Percentiles rank a stretch among this genome's conserved stretches.
Conservation (phyloP, 108 stramenopile genomes). For the Chaetoceros muelleri region DNA sequence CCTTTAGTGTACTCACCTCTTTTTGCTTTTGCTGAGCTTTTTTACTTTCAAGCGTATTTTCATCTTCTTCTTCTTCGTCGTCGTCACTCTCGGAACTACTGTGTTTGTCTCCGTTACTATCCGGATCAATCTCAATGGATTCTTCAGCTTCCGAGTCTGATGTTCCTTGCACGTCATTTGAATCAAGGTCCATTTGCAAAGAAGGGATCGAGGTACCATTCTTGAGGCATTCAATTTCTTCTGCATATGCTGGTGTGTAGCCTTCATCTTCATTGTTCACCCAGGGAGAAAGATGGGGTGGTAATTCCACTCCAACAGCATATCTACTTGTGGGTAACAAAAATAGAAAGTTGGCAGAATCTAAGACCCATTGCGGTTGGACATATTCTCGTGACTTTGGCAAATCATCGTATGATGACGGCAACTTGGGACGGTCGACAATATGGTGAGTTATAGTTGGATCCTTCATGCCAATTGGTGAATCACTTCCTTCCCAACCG, state of each 20-base stretch:
- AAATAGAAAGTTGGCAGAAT: conserved; percentile 89
- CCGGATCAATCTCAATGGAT: conserved; percentile 14
- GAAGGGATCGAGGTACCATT: conserved; percentile 48
- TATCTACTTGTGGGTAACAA: conserved; percentile 81
- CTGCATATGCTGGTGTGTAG: conserved; percentile 93
- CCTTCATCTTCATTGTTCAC: conserved; percentile 97
- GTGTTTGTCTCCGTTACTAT: conserved; percentile 18
- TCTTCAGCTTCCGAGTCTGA: conserved; percentile 9
- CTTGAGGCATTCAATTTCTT: conserved; percentile 86
- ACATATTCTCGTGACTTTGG: conserved; percentile 87
- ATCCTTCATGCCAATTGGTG: conserved; percentile 74
- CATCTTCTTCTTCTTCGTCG: conserved; percentile 29
- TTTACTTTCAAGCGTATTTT: conserved; percentile 33
- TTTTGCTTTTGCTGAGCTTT: conserved; percentile 24
- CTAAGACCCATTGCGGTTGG: conserved; percentile 98
- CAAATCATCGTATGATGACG: conserved; percentile 37
- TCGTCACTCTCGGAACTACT: conserved; percentile 15
- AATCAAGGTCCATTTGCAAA: conserved; percentile 12
- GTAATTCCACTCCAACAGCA: conserved; percentile 79
- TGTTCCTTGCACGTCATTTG: conserved; percentile 11
- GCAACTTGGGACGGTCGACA: conserved; percentile 76
- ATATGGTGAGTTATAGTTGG: conserved; percentile 92
- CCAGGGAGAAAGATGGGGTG: conserved; percentile 98
- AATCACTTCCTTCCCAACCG: conserved; percentile 91
- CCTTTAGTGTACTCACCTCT: conserved; percentile 19